Base-by-base conservation (phyloP, 768 basidiomycete genomes). In the Boletus huronensis region DNA sequence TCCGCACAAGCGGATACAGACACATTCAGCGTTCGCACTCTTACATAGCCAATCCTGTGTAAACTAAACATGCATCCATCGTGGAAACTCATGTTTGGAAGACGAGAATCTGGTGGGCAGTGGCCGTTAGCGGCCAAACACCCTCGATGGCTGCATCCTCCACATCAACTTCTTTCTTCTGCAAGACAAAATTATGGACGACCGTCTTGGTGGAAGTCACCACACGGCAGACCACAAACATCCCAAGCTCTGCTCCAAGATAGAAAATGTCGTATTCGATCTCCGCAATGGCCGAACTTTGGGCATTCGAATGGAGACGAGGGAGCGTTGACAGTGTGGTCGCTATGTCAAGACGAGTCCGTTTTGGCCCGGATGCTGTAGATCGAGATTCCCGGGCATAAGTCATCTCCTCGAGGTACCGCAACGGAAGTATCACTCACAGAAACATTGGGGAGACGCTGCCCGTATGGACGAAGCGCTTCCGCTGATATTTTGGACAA, bases 71-170 rank as follows among this genome's bases (percentile, higher is more conserved):
- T 21, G 8, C 46, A 29, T 13, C 44, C 49, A 39, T 7, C 3
- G 14, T 35, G 42, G 36, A 32, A n/a, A 42, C 42, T 55, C 61
- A 54, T 48, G 55, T 21, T 42, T 57, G 53, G 46, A 72, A 70
- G 47, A 72, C 60, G 31, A 69, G 63, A 47, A 71, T 69, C 58
- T 71, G 68, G 50, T 71, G 70, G 17, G 59, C 70, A 19, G 48
- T 48, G 44, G 68, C 68, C 23, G 61, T 65, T 1, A 71, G 50
- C 14, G 68, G 64, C 70, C 71, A 73, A 26, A 70, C 58, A 19
- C 57, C 70, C 53, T 61, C 64, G 13, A 48, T 57, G n/a, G 13
- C 52, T 36, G 61, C 68, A 48, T 70, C 71, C 48, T 71, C 71
- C 19, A 39, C 48, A 34, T 66, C 66, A 23, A 40, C 64, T 39